Evolutionary conservation across 2,329 filamentous ascomycete genomes (phyloP), one percentile per base, ranked within the genome.

Genomic region (Camillea tinctor): DNA sequence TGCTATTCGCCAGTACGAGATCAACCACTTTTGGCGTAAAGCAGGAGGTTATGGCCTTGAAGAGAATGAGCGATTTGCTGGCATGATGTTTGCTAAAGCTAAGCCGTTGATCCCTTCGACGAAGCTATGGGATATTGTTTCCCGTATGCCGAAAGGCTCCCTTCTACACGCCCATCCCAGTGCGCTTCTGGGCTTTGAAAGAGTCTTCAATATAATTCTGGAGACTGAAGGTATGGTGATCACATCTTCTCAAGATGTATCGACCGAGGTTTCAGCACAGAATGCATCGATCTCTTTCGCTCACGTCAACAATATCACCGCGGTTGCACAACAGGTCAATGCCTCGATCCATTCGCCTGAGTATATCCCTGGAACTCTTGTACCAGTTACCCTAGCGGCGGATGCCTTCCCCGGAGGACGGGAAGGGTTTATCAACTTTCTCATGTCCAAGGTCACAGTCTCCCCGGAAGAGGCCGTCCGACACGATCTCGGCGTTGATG

Each of bases 71-170:
- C 53, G 56, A 24, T 64, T 53, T 24, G 56, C 62, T 15, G 62
- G 62, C 19, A 56, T 57, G 58, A 64, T 64, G 58, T 64, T 64
- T 50, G 54, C 57, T 20, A 54, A 55, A 4, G 62, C 62, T 17
- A 61, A 61, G 57, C 56, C 56, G 20, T 54, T 58, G 8, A 64
- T 64, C 20, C 56, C 56, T 3, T 52, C 49, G 21, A 64, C 62
- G n/a, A 64, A 55, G 40, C 60, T 64, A 24, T 64, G 59, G 59
- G 19, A 26, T 13, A 62, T 64, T n/a, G 60, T 64, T 3, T 62
- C 55, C 22, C 53, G 49, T n/a, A 62, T 64, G 62, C 62, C 62
- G n/a, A 64, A 64, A 55, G 62, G 62, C 19, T 53, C 62, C 23
- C 60, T 64, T 15, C 57, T 64, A 20, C 62, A 64, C 30, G 59